These are phyloP conservation scores for Podosphaera fusca DNA, from an alignment of 2,329 filamentous ascomycete species.

Conservation along the genomic window DNA sequence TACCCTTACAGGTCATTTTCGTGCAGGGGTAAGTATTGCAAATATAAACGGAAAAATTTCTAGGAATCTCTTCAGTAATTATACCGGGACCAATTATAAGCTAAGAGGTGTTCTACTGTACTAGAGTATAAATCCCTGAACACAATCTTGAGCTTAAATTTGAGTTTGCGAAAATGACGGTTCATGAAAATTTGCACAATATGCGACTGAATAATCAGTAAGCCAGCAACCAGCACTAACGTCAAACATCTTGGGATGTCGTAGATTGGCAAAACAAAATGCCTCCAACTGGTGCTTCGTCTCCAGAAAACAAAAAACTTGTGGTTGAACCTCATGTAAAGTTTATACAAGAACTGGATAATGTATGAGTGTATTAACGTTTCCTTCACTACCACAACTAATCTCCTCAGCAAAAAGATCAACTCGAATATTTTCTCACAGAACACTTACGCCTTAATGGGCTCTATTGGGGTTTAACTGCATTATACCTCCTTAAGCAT, in stretches of 20 bases:
- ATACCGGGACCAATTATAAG: too few species aligned
- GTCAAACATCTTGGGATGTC: not conserved
- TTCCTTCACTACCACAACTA: slow-evolving; percentile 8
- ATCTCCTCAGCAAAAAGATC: slow-evolving; percentile 50
- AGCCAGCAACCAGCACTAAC: too few species aligned
- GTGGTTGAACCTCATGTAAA: slow-evolving; percentile 42
- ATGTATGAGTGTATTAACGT: slow-evolving; percentile 25
- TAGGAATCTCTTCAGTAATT: too few species aligned
- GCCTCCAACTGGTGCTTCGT: not conserved
- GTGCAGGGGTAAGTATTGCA: too few species aligned
- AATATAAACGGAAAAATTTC: too few species aligned
- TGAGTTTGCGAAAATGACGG: too few species aligned
- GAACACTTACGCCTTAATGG: slow-evolving; percentile 91
- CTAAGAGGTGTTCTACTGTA: too few species aligned
- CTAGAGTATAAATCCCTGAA: too few species aligned
- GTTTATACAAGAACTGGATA: slow-evolving; percentile 85
- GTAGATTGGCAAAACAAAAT: not conserved
- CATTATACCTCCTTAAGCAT: slow-evolving; percentile 61
- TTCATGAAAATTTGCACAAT: too few species aligned
- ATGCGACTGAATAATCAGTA: too few species aligned
- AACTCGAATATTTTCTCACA: slow-evolving; percentile 93
- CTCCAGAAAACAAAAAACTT: slow-evolving; percentile 16
- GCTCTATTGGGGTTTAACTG: slow-evolving; percentile 86
- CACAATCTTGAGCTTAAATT: too few species aligned
- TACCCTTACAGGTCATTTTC: too few species aligned